Evolutionary conservation across 148 eudicot genomes (phyloP), one percentile per base, ranked within the genome.

Genomic region (Pouteria glomerata): DNA sequence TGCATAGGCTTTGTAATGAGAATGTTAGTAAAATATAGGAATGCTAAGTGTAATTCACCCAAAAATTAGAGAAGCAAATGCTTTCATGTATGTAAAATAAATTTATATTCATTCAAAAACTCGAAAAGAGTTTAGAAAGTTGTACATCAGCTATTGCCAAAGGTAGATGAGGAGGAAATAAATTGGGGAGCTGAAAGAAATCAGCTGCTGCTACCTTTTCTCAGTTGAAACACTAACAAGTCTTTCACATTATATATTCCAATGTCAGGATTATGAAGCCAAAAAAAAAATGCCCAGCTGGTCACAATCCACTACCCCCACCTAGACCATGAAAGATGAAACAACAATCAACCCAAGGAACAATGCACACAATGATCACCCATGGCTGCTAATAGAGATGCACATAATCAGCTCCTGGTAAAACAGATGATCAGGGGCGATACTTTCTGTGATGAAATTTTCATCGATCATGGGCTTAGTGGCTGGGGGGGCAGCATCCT

Each of bases 341-440:
- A 81, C 74, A 71, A 26, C 69, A 64, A 75, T 60, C 65, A 27
- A 14, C 74, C 69, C 18, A 63, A 70, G 64, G 62, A 21, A 50
- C 63, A 24, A 33, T 56, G 48, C 6, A 69, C 63, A 27, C 69
- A 60, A 63, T 50, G 82, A 79, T 77, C 87, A 86, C 77, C 88
- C 74, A 77, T 81, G 96, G 96, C 92, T 78, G 89, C 87, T 57
- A 45, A 73, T n/a, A n/a, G 51, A 81, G 80, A 82, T 75, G 74
- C 76, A 82, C 76, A 88, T 59, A 80, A 66, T 82, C 90, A 90
- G 92, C 92, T 81, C 92, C 84, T 75, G 75, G 76, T 79, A 79
- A n/a, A 82, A 79, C 83, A 85, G 83, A 83, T 82, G 89, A 83
- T 80, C 84, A 71, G 66, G 57, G 48, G 66, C 7, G 6, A 35